Evolutionary conservation across 2,329 filamentous ascomycete genomes (phyloP).

Genomic region (Escovopsis sp.): DNA sequence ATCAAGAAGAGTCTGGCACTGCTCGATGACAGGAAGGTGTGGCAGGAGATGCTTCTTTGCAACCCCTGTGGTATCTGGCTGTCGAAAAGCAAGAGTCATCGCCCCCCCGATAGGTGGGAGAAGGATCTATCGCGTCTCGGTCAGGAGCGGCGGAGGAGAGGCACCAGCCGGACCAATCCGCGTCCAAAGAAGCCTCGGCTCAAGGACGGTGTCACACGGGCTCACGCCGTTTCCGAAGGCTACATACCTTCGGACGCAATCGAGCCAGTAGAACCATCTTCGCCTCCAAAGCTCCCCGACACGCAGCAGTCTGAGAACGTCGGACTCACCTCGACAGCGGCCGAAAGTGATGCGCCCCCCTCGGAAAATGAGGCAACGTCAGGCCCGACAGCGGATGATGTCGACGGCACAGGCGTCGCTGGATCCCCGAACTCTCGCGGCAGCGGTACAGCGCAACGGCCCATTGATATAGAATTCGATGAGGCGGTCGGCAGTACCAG

Average conservation of each 20-base stretch:
- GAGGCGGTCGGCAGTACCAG: slow-evolving; percentile 42
- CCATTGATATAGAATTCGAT: slow-evolving; percentile 37
- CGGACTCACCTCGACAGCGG: slow-evolving; percentile 2
- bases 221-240: slow-evolving; percentile 37
- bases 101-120: slow-evolving; percentile 73
- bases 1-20: slow-evolving; percentile 58
- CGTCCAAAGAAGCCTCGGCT: slow-evolving; percentile 34
- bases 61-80: slow-evolving; percentile 97
- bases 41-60: slow-evolving; percentile 64
- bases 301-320: slow-evolving; percentile 9
- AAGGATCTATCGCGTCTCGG: slow-evolving; percentile 40
- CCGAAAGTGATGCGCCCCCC: background rate
- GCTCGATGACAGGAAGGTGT: slow-evolving; percentile 50
- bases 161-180: slow-evolving; percentile 25
- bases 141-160: slow-evolving; percentile 36
- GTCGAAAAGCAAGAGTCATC: slow-evolving; percentile 71
- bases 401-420: slow-evolving; percentile 3
- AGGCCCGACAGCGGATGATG: no score
- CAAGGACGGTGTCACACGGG: slow-evolving; percentile 28
- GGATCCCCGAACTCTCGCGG: slow-evolving; percentile 40
- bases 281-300: slow-evolving; percentile 13
- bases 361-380: no score
- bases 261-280: slow-evolving; percentile 29
- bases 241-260: slow-evolving; percentile 39
- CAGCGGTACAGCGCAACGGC: slow-evolving; percentile 41